phyloP scores from a whole-genome alignment of 768 basidiomycete genomes.

The Suillus ampliporus region DNA sequence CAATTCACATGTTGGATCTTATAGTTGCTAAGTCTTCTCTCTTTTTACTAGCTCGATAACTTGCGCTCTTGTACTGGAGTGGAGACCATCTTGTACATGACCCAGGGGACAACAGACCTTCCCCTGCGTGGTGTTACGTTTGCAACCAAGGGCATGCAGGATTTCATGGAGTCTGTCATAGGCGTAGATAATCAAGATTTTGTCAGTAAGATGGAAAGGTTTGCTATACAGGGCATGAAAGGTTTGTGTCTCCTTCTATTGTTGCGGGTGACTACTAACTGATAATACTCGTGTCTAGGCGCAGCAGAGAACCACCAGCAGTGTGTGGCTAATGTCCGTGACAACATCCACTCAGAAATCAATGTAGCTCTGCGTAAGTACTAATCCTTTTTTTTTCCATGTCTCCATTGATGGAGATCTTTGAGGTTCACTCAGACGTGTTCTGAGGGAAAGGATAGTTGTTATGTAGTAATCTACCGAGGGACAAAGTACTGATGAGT shows the following conservation, averaged over 20 bases:
- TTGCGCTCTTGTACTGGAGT: too few relatives aligned
- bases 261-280: neutral
- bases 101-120: too few relatives aligned
- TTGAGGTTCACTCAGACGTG: too few relatives aligned
- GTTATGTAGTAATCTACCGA: too few relatives aligned
- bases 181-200: conserved; percentile 16
- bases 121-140: conserved; percentile 8
- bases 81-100: too few relatives aligned
- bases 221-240: conserved; percentile 15
- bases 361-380: neutral
- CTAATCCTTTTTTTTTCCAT: neutral
- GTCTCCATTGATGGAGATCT: too few relatives aligned
- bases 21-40: too few relatives aligned
- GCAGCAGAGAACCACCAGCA: conserved; percentile 11
- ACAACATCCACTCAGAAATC: neutral
- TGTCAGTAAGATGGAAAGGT: conserved; percentile 17
- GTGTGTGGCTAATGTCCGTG: neutral
- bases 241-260: neutral
- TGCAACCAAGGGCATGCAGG: conserved; percentile 8
- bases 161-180: conserved; percentile 15
- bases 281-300: neutral
- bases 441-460: too few relatives aligned
- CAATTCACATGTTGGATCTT: too few relatives aligned
- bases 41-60: too few relatives aligned
- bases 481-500: too few relatives aligned